phyloP scores from a whole-genome alignment of 2,329 filamentous ascomycete species.

The Fusarium sp. region DNA sequence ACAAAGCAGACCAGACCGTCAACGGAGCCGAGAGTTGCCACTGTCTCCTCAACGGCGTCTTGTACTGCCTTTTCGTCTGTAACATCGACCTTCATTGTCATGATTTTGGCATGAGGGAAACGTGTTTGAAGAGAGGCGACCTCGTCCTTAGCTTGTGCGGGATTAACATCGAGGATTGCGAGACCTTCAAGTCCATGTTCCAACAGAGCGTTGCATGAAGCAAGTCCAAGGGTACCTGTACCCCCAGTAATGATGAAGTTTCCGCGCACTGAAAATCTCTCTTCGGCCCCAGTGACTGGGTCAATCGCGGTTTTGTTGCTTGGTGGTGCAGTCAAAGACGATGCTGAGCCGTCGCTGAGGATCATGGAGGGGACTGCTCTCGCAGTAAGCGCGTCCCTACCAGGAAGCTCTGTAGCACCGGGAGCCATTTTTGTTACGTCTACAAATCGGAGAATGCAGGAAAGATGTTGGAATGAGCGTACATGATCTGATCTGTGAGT shows the following conservation, averaged over 20 bases:
- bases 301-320: background rate
- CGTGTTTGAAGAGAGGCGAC: background rate
- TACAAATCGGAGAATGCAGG: no score
- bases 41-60: background rate
- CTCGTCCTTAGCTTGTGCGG: background rate
- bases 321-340: background rate
- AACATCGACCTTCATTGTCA: background rate
- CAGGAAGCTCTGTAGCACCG: background rate
- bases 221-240: background rate
- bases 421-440: background rate
- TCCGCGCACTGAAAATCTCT: background rate
- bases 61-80: background rate
- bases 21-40: background rate
- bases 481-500: rapidly evolving
- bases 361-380: background rate
- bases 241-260: background rate
- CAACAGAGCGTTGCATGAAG: background rate
- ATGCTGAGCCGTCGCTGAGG: background rate
- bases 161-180: background rate
- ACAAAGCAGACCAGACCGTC: background rate
- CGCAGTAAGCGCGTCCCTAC: background rate
- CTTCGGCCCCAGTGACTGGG: background rate
- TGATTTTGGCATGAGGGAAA: background rate
- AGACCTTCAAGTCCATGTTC: background rate
- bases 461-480: no score